Percentiles rank a stretch among this genome's conserved stretches.
These are phyloP conservation scores for Ogataea zsoltii DNA, from an alignment of 805 yeast genomes.

Conservation along the genomic window DNA sequence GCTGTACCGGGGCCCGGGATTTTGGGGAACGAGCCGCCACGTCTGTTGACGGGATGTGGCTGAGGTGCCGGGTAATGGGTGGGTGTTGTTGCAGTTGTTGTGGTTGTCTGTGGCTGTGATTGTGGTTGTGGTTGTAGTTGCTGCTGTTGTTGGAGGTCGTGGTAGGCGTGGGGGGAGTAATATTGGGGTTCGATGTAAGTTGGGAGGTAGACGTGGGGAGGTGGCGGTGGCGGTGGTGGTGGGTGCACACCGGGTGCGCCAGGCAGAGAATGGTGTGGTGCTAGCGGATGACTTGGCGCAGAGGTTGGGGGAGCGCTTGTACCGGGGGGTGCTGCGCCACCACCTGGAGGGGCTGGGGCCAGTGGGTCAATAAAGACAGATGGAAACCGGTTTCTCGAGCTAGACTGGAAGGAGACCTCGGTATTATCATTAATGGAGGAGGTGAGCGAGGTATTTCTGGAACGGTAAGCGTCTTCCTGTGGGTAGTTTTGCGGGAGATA, in stretches of 20 bases:
- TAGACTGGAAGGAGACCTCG: constrained; percentile 28
- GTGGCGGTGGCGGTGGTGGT: constrained; percentile 1
- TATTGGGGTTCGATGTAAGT: constrained; percentile 2
- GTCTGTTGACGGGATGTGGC: constrained; percentile 8
- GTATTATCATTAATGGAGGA: constrained; percentile 24
- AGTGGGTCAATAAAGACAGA: constrained; percentile 52
- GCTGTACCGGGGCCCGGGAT: constrained; percentile 9
- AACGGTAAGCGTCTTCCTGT: constrained; percentile 11
- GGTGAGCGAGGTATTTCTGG: constrained; percentile 18
- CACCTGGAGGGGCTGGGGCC: constrained; percentile 39
- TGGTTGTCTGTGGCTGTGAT: too few species aligned
- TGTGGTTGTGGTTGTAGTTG: constrained; percentile 5
- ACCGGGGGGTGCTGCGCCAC: background rate
- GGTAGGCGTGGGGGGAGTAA: constrained; percentile 1
- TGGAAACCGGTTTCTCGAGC: constrained; percentile 44
- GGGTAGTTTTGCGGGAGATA: constrained; percentile 7
- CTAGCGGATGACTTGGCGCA: too few species aligned
- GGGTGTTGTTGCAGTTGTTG: too few species aligned
- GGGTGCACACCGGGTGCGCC: background rate
- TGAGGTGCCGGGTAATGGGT: constrained; percentile 6
- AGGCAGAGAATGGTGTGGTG: too few species aligned
- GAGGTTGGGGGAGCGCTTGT: background rate
- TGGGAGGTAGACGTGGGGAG: constrained; percentile 3
- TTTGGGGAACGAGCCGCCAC: constrained; percentile 21
- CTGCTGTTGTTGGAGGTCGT: constrained; percentile 1